These are phyloP conservation scores for Coniochaeta sp. DNA, from an alignment of 2,329 filamentous ascomycete genomes.

Conservation along the genomic window DNA sequence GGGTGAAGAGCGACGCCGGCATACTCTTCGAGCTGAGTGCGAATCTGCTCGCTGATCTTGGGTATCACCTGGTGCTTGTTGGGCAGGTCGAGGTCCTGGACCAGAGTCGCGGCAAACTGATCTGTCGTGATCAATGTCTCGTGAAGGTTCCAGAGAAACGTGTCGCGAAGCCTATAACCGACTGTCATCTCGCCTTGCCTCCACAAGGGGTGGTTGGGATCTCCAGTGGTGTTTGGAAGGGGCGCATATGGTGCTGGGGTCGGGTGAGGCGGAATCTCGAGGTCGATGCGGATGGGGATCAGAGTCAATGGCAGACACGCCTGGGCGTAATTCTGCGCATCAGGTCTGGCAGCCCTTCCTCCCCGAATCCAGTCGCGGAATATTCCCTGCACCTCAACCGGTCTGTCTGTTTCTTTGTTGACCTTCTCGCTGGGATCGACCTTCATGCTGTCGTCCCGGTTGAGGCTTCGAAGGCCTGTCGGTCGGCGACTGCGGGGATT, in stretches of 20 bases:
- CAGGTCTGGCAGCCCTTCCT: constrained; percentile 45
- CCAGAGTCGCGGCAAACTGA: constrained; percentile 84
- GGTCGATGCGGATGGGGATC: constrained; percentile 95
- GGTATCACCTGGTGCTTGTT: constrained; percentile 61
- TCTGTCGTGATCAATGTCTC: constrained; percentile 92
- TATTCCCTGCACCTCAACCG: constrained; percentile 81
- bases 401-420: constrained; percentile 72
- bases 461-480: constrained; percentile 75
- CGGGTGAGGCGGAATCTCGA: constrained; percentile 81
- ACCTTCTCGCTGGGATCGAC: constrained; percentile 67
- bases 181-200: constrained; percentile 71
- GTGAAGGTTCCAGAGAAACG: constrained; percentile 97
- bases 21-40: constrained; percentile 92
- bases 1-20: constrained; percentile 90
- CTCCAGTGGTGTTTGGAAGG: constrained; percentile 55
- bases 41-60: constrained; percentile 89
- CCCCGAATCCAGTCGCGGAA: constrained; percentile 96
- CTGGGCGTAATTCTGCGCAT: constrained; percentile 55
- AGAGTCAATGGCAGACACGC: constrained; percentile 79
- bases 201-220: constrained; percentile 72
- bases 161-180: constrained; percentile 83
- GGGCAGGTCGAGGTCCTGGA: constrained; percentile 89
- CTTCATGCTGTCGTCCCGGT: constrained; percentile 64
- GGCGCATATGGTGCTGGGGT: constrained; percentile 56
- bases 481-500: constrained; percentile 70